phyloP scores from a whole-genome alignment of 2,329 filamentous ascomycete genomes.

The Aspergillus novofumigatus region DNA sequence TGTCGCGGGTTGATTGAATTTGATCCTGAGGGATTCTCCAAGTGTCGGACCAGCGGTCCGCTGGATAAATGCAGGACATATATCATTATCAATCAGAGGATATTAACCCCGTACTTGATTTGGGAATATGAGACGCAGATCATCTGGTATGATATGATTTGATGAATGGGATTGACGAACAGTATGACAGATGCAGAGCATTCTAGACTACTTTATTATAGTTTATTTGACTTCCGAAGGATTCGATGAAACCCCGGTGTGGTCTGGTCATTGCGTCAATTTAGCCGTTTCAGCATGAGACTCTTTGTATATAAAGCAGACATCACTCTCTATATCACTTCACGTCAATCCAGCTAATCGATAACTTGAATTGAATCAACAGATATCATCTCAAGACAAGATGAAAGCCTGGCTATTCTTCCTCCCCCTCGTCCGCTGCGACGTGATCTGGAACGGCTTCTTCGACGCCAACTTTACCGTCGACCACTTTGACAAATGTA shows the following conservation, averaged over 20 bases:
- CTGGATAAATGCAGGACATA: background rate
- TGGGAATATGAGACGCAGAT: background rate
- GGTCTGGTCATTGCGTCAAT: too few relatives aligned
- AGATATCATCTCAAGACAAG: background rate
- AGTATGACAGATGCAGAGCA: too few relatives aligned
- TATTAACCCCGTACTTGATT: background rate
- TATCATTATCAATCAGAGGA: background rate
- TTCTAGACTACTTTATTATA: too few relatives aligned
- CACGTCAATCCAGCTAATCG: too few relatives aligned
- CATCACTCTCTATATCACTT: background rate
- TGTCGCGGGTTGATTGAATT: background rate
- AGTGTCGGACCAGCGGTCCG: background rate
- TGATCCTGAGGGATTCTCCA: background rate
- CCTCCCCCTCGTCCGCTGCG: constrained; percentile 15
- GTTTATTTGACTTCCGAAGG: too few relatives aligned
- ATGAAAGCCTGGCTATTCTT: constrained; percentile 12
- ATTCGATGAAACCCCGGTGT: background rate
- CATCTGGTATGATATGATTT: background rate
- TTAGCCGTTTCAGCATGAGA: background rate
- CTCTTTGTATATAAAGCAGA: background rate
- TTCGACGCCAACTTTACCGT: constrained; percentile 22
- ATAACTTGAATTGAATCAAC: background rate
- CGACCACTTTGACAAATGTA: constrained; percentile 24
- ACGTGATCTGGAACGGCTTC: constrained; percentile 25
- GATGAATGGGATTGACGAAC: too few relatives aligned